These are phyloP conservation scores for Fomitopsis serialis DNA, from an alignment of 768 basidiomycete genomes.

Conservation along the genomic window DNA sequence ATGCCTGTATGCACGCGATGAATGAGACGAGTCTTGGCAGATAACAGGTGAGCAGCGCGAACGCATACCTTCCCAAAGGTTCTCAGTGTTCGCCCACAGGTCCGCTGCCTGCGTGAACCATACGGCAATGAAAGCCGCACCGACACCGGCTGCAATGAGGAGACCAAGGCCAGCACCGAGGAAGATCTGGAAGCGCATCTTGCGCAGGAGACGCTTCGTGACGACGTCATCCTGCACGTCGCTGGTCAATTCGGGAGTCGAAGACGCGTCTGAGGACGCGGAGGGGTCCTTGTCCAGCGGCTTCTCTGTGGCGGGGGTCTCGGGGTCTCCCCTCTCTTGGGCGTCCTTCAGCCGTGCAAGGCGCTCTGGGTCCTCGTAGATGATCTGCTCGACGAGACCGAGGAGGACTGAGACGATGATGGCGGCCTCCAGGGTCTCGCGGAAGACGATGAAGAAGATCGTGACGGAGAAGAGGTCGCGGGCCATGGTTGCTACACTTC, in stretches of 20 bases:
- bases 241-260: slow-evolving; percentile 15
- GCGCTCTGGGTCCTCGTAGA: slow-evolving; percentile 27
- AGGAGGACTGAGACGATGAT: slow-evolving; percentile 92
- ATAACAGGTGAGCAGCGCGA: slow-evolving; percentile 11
- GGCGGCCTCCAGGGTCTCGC: slow-evolving; percentile 89
- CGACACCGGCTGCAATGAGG: slow-evolving; percentile 75
- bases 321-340: neutral
- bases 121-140: slow-evolving; percentile 88
- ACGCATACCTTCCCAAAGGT: slow-evolving; percentile 84
- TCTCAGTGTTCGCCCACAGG: slow-evolving; percentile 81
- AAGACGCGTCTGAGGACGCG: slow-evolving; percentile 6
- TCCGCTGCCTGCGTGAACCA: slow-evolving; percentile 91
- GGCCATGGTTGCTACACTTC: slow-evolving; percentile 41
- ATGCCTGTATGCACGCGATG: slow-evolving; percentile 38
- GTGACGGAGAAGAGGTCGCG: slow-evolving; percentile 80
- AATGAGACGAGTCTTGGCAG: neutral
- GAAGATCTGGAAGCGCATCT: slow-evolving; percentile 75
- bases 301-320: neutral
- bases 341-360: slow-evolving; percentile 5
- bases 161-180: slow-evolving; percentile 71
- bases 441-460: slow-evolving; percentile 95
- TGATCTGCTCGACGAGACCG: slow-evolving; percentile 84
- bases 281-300: neutral
- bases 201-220: slow-evolving; percentile 47
- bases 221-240: slow-evolving; percentile 14